Conservation (phyloP, 2,329 filamentous ascomycete genomes). For the Mollisia scopiformis region DNA sequence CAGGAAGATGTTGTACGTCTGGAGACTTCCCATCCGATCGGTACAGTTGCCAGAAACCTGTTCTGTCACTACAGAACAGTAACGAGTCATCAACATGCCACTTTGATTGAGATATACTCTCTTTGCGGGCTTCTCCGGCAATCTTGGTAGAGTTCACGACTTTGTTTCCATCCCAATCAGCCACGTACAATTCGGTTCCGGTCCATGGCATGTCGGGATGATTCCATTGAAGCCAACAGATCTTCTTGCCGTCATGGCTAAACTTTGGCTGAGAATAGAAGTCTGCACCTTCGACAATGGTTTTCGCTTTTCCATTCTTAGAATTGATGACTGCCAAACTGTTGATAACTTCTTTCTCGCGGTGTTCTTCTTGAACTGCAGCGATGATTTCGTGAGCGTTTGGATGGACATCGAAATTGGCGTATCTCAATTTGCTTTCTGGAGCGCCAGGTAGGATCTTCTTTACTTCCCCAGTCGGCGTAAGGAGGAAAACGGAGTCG, state of each 20-base stretch:
- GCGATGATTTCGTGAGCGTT: constrained; percentile 45
- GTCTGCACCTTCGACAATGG: constrained; percentile 49
- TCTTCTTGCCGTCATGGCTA: constrained; percentile 46
- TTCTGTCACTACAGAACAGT: constrained; percentile 50
- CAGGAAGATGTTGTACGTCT: constrained; percentile 34
- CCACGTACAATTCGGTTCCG: constrained; percentile 47
- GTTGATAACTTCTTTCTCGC: constrained; percentile 32
- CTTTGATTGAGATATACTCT: constrained; percentile 52
- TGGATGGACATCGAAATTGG: constrained; percentile 49
- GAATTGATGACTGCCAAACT: constrained; percentile 36
- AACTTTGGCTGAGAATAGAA: constrained; percentile 56
- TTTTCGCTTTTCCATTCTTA: constrained; percentile 36
- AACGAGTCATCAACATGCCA: constrained; percentile 53
- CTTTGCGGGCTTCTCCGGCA: constrained; percentile 43
- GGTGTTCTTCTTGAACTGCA: constrained; percentile 56
- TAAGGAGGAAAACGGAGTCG: constrained; percentile 46
- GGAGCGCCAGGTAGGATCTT: constrained; percentile 34
- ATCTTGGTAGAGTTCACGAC: constrained; percentile 40
- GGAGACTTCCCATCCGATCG: constrained; percentile 36
- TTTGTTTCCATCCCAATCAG: constrained; percentile 43
- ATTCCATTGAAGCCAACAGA: constrained; percentile 58
- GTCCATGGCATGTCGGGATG: constrained; percentile 57
- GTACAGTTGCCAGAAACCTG: constrained; percentile 52
- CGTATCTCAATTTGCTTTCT: constrained; percentile 44
- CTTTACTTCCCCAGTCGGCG: constrained; percentile 41